phyloP scores from a whole-genome alignment of 2,329 filamentous ascomycete species.

The Calonectria montana region DNA sequence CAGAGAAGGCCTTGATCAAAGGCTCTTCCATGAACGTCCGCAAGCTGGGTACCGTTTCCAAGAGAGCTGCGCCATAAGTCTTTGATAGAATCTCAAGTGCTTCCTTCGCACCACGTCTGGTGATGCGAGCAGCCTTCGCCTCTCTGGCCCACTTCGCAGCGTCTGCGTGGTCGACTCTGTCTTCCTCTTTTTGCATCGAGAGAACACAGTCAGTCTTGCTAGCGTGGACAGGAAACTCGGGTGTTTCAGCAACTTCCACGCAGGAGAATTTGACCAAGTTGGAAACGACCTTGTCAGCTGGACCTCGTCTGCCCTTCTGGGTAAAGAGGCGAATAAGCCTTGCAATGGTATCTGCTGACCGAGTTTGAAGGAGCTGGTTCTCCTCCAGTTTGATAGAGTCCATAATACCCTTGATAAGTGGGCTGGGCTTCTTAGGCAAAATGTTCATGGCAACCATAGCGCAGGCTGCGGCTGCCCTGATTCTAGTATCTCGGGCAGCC shows the following conservation, averaged over 20 bases:
- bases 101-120: slow-evolving; percentile 92
- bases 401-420: slow-evolving; percentile 97
- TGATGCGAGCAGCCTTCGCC: slow-evolving; percentile 88
- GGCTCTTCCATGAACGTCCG: slow-evolving; percentile 84
- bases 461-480: slow-evolving; percentile 87
- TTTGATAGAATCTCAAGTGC: slow-evolving; percentile 87
- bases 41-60: slow-evolving; percentile 87
- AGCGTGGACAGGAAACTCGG: slow-evolving; percentile 90
- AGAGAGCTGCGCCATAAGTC: slow-evolving; percentile 81
- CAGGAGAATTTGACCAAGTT: slow-evolving; percentile 98
- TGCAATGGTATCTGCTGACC: slow-evolving; percentile 87
- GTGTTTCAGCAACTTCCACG: slow-evolving; percentile 96
- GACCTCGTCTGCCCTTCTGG: slow-evolving; percentile 79
- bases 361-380: slow-evolving; percentile 86
- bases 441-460: slow-evolving; percentile 88
- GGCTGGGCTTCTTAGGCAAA: slow-evolving; percentile 92
- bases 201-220: slow-evolving; percentile 83
- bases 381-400: slow-evolving; percentile 97
- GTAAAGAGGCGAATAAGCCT: slow-evolving; percentile 89
- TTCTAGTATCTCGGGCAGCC: slow-evolving; percentile 83
- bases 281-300: slow-evolving; percentile 94
- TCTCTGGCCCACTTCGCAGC: slow-evolving; percentile 91
- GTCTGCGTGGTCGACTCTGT: slow-evolving; percentile 91
- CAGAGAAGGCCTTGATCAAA: slow-evolving; percentile 78
- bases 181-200: slow-evolving; percentile 96